Conservation (phyloP, 805 yeast genomes). For the Hanseniaspora mollemarum region DNA sequence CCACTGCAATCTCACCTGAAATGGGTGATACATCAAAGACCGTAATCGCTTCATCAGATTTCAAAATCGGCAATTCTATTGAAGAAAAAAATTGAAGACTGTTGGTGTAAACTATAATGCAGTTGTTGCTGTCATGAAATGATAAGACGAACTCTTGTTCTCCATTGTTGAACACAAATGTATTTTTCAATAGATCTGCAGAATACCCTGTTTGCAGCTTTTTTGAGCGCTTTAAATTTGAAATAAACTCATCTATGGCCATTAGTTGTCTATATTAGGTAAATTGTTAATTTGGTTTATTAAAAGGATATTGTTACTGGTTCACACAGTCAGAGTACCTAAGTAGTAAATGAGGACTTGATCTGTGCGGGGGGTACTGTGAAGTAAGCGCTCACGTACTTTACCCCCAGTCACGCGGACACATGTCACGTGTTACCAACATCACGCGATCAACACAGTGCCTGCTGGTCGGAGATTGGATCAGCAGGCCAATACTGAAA, state of each 20-base stretch:
- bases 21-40: neutral
- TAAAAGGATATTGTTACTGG: no score
- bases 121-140: neutral
- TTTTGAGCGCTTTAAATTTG: neutral
- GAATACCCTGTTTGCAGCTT: neutral
- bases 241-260: neutral
- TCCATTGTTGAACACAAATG: neutral
- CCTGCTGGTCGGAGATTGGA: no score
- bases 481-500: no score
- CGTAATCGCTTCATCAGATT: neutral
- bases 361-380: no score
- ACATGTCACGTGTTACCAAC: no score
- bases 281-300: no score
- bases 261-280: no score
- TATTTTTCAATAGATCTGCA: neutral
- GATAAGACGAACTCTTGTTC: neutral
- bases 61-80: neutral
- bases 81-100: neutral
- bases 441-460: no score
- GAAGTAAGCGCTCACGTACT: no score
- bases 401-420: no score
- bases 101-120: neutral
- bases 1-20: neutral
- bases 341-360: no score
- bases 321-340: no score